Evolutionary conservation across 2,329 filamentous ascomycete species (phyloP).

Genomic region (Elsinoe arachidis): DNA sequence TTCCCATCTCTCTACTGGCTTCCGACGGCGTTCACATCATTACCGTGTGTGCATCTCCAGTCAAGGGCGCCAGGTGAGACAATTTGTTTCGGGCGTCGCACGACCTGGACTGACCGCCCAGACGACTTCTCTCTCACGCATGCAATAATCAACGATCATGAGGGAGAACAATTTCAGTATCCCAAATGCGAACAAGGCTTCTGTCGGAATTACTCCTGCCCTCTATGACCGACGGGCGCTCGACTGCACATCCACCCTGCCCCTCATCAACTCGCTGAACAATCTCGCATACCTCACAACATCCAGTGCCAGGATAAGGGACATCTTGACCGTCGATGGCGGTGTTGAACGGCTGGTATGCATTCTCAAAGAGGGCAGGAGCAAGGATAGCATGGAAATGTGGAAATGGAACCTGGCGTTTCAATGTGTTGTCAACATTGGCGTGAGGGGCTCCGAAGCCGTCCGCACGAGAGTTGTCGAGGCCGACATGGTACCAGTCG

Average conservation of each 20-base stretch:
- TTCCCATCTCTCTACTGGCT: neutral
- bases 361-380: constrained; percentile 94
- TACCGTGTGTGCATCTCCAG: constrained; percentile 10
- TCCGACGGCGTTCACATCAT: constrained; percentile 6
- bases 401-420: constrained; percentile 99
- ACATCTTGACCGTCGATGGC: constrained; percentile 97
- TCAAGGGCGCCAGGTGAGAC: constrained; percentile 8
- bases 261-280: constrained; percentile 97
- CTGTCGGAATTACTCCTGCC: constrained; percentile 95
- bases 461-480: constrained; percentile 94
- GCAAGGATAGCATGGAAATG: constrained; percentile 99
- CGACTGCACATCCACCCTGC: constrained; percentile 95
- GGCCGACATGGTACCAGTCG: constrained; percentile 97
- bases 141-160: constrained; percentile 53
- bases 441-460: constrained; percentile 86
- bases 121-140: constrained; percentile 5
- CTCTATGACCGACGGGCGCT: constrained; percentile 95
- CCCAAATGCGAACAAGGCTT: constrained; percentile 98
- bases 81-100: constrained; percentile 13
- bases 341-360: constrained; percentile 93
- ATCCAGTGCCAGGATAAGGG: constrained; percentile 90
- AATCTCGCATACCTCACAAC: constrained; percentile 97
- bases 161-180: constrained; percentile 99
- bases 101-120: neutral
- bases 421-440: constrained; percentile 98